Percentiles rank a stretch among this genome's conserved stretches.
phyloP scores from a whole-genome alignment of 306 rosid species.

The Oemleria cerasiformis region DNA sequence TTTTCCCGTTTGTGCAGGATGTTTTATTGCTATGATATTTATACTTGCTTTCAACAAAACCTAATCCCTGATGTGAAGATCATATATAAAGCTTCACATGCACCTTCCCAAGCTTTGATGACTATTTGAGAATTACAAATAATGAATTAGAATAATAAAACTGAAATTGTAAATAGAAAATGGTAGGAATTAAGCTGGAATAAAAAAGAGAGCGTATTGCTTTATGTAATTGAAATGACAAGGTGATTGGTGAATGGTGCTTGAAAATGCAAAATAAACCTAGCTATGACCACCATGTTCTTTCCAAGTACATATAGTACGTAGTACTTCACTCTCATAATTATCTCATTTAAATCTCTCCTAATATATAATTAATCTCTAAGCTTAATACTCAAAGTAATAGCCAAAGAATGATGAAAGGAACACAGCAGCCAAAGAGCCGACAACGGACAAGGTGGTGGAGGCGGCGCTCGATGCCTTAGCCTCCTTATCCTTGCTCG shows the following conservation, averaged over 20 bases:
- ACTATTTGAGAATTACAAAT: no score
- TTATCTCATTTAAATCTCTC: background rate
- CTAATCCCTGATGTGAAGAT: no score
- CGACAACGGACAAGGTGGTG: constrained; percentile 37
- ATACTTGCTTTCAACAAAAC: no score
- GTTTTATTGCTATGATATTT: no score
- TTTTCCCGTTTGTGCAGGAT: no score
- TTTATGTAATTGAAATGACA: background rate
- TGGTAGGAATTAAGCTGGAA: background rate
- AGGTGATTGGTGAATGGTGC: background rate
- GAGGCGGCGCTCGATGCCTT: constrained; percentile 41
- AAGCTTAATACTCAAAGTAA: constrained; percentile 12
- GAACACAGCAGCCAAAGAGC: constrained; percentile 52
- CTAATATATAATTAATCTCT: background rate
- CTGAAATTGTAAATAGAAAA: background rate
- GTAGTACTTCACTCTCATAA: background rate
- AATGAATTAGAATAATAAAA: background rate
- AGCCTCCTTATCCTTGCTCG: constrained; percentile 25
- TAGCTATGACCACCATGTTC: background rate
- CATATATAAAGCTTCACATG: no score
- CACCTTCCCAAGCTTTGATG: no score
- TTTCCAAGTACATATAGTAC: background rate
- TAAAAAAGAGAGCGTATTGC: background rate
- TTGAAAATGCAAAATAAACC: background rate
- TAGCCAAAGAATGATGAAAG: constrained; percentile 44